phyloP scores from a whole-genome alignment of 768 basidiomycete species.

The Chalciporus chontae region DNA sequence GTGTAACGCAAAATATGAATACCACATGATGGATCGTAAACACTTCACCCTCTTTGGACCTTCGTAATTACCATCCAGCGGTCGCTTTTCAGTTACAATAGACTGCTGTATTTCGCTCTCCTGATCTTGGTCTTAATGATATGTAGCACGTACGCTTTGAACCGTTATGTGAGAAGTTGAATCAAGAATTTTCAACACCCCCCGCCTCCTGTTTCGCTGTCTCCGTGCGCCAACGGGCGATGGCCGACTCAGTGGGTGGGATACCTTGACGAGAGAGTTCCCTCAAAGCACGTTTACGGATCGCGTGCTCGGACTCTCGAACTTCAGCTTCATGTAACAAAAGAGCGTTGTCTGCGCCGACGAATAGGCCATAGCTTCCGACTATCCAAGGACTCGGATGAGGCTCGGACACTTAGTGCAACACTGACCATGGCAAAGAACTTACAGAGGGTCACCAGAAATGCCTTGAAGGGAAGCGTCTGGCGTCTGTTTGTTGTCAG shows the following conservation, averaged over 20 bases:
- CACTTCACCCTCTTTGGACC: slow-evolving; percentile 1
- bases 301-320: slow-evolving; percentile 61
- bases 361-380: slow-evolving; percentile 63
- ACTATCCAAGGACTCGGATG: slow-evolving; percentile 40
- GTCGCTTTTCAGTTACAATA: slow-evolving; percentile 7
- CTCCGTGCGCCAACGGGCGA: slow-evolving; percentile 70
- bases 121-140: slow-evolving; percentile 3
- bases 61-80: background rate
- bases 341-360: slow-evolving; percentile 75
- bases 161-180: background rate
- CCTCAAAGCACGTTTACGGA: slow-evolving; percentile 70
- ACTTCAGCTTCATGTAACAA: slow-evolving; percentile 64
- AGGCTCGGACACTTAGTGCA: background rate
- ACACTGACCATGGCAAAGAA: slow-evolving; percentile 5
- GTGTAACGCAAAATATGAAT: slow-evolving; percentile 9
- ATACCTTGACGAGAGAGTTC: slow-evolving; percentile 73
- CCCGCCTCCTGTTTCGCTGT: slow-evolving; percentile 23
- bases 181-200: background rate
- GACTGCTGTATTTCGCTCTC: slow-evolving; percentile 19
- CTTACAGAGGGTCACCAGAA: slow-evolving; percentile 70
- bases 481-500: slow-evolving; percentile 53
- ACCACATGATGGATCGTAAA: slow-evolving; percentile 12
- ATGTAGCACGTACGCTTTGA: slow-evolving; percentile 9
- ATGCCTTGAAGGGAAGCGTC: slow-evolving; percentile 77
- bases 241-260: slow-evolving; percentile 80